Evolutionary conservation across 495 filamentous ascomycete genomes (phyloP).

Genomic region (Penicillium turbatum): DNA sequence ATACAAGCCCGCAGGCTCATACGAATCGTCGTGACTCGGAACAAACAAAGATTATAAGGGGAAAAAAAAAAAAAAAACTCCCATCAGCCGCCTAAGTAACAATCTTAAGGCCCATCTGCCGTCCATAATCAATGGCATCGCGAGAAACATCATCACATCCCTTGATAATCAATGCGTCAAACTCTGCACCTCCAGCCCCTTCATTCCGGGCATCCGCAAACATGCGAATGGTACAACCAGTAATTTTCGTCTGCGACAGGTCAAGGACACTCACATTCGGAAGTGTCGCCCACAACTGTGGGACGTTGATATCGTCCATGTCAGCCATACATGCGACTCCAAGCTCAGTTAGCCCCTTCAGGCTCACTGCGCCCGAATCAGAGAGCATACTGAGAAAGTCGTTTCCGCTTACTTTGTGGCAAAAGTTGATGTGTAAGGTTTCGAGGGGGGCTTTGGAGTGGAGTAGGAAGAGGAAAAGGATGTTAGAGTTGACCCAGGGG

Average conservation of each 20-base stretch:
- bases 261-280: constrained; percentile 29
- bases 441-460: constrained; percentile 24
- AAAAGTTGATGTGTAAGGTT: constrained; percentile 29
- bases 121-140: constrained; percentile 39
- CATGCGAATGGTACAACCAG: constrained; percentile 33
- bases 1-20: too few species aligned
- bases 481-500: constrained; percentile 20
- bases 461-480: constrained; percentile 15
- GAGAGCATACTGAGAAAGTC: constrained; percentile 8
- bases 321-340: constrained; percentile 23
- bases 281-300: constrained; percentile 14
- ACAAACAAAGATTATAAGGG: too few species aligned
- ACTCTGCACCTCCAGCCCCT: constrained; percentile 4
- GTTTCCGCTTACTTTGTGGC: constrained; percentile 16
- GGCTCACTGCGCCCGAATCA: not conserved
- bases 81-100: constrained; percentile 9
- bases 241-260: constrained; percentile 35
- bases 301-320: constrained; percentile 22
- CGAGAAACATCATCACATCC: constrained; percentile 35
- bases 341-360: constrained; percentile 26
- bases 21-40: too few species aligned
- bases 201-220: constrained; percentile 23
- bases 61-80: too few species aligned
- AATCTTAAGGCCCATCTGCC: constrained; percentile 31
- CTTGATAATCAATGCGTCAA: constrained; percentile 26